phyloP scores from a whole-genome alignment of 2,329 filamentous ascomycete genomes.

The Clarireedia paspali region DNA sequence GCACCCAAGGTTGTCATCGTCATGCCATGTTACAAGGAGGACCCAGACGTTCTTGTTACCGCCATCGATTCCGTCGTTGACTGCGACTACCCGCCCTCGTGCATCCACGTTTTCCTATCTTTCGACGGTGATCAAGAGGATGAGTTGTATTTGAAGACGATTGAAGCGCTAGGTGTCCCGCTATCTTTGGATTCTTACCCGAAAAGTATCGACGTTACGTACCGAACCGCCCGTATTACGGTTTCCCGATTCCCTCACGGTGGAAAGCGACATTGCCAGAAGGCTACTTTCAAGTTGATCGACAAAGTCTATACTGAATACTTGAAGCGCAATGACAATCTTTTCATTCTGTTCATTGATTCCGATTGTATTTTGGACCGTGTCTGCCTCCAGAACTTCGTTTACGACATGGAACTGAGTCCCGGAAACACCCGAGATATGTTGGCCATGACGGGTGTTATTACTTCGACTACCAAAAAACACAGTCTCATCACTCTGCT shows the following conservation, averaged over 20 bases:
- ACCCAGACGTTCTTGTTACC: conserved; percentile 73
- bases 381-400: conserved; percentile 91
- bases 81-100: conserved; percentile 86
- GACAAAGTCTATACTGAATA: conserved; percentile 89
- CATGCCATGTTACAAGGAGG: conserved; percentile 95
- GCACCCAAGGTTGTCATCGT: conserved; percentile 93
- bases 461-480: conserved; percentile 85
- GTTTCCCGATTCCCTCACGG: conserved; percentile 89
- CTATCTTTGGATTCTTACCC: conserved; percentile 71
- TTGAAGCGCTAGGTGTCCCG: conserved; percentile 77
- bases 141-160: conserved; percentile 79
- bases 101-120: conserved; percentile 89
- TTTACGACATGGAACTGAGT: conserved; percentile 97
- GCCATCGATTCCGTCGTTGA: conserved; percentile 88
- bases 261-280: conserved; percentile 90
- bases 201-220: conserved; percentile 82
- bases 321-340: conserved; percentile 76
- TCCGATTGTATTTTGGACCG: conserved; percentile 92
- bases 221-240: conserved; percentile 76
- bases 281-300: conserved; percentile 85
- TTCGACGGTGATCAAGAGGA: conserved; percentile 89
- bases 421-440: conserved; percentile 87
- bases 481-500: conserved; percentile 85
- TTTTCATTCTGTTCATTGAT: conserved; percentile 96
- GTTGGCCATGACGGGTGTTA: conserved; percentile 96